Conservation (phyloP, 2,329 filamentous ascomycete genomes). For the Calonectria montana region DNA sequence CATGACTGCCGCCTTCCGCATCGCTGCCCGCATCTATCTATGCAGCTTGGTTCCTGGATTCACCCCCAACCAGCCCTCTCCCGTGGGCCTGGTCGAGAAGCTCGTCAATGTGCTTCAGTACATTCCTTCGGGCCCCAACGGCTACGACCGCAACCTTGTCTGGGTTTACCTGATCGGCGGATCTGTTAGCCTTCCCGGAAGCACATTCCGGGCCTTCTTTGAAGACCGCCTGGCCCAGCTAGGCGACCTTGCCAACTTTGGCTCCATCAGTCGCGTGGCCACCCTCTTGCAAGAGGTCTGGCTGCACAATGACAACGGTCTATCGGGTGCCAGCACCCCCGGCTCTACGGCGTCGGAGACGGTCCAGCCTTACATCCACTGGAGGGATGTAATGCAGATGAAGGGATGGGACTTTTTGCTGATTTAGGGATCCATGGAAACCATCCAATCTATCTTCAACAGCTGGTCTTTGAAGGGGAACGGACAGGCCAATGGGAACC, state of each 20-base stretch:
- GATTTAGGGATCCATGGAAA: slow-evolving; percentile 66
- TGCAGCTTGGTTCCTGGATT: slow-evolving; percentile 94
- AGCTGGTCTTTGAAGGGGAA: slow-evolving; percentile 54
- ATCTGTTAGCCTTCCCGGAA: slow-evolving; percentile 77
- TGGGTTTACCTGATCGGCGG: slow-evolving; percentile 95
- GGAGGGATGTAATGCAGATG: slow-evolving; percentile 92
- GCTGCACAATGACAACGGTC: slow-evolving; percentile 77
- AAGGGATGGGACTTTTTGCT: slow-evolving; percentile 94
- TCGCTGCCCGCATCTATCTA: slow-evolving; percentile 95
- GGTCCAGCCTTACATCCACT: slow-evolving; percentile 80
- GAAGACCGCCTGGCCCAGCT: slow-evolving; percentile 79
- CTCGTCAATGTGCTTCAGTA: slow-evolving; percentile 81
- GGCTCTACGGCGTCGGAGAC: slow-evolving; percentile 51
- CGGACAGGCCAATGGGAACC: slow-evolving; percentile 29
- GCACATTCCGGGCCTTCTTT: slow-evolving; percentile 82
- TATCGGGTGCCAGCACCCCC: slow-evolving; percentile 50
- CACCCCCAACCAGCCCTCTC: slow-evolving; percentile 78
- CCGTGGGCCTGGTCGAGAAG: slow-evolving; percentile 80
- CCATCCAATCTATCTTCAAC: slow-evolving; percentile 39
- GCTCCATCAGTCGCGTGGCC: slow-evolving; percentile 86
- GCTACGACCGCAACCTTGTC: slow-evolving; percentile 89
- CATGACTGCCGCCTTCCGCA: slow-evolving; percentile 90
- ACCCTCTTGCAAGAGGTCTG: slow-evolving; percentile 86
- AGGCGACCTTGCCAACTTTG: slow-evolving; percentile 81
- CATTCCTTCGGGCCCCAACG: slow-evolving; percentile 83